phyloP scores from a whole-genome alignment of 768 basidiomycete genomes.

The Mrakia gelida region DNA sequence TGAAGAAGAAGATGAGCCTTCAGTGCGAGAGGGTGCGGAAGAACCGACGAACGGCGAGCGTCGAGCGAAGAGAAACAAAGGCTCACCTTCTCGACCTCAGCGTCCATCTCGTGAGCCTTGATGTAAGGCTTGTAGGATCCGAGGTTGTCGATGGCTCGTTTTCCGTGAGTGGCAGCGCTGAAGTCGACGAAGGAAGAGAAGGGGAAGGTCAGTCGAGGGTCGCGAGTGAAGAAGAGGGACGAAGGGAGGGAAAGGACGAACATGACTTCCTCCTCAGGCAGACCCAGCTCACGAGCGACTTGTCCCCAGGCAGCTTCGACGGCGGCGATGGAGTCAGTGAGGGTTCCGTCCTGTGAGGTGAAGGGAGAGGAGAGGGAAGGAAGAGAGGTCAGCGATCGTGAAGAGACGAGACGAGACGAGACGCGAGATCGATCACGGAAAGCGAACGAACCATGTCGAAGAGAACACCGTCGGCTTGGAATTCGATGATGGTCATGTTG shows the following conservation, averaged over 20 bases:
- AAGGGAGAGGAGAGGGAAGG: not conserved
- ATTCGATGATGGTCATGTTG: conserved; percentile 17
- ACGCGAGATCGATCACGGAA: not conserved
- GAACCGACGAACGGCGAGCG: too few relatives aligned
- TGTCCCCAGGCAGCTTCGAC: conserved; percentile 73
- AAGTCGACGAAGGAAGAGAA: conserved; percentile 53
- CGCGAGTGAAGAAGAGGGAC: too few relatives aligned
- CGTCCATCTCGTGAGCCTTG: conserved; percentile 56
- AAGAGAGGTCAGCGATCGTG: too few relatives aligned
- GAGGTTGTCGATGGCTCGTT: conserved; percentile 72
- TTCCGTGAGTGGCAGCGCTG: conserved; percentile 65
- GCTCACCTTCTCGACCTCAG: conserved; percentile 49
- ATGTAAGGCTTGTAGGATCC: conserved; percentile 58
- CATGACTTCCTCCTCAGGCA: conserved; percentile 50
- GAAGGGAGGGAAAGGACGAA: conserved; percentile 43
- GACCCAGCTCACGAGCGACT: conserved; percentile 64
- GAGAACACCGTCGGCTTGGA: conserved; percentile 39
- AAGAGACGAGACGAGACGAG: too few relatives aligned
- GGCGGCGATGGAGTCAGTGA: conserved; percentile 68
- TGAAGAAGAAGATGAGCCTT: too few relatives aligned
- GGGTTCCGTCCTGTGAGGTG: conserved; percentile 47
- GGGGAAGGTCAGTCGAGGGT: conserved; percentile 34
- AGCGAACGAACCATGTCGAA: conserved; percentile 38
- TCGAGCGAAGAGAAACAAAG: too few relatives aligned
- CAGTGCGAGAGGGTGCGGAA: too few relatives aligned